Evolutionary conservation across 2,329 filamentous ascomycete genomes (phyloP), one percentile per base, ranked within the genome.

Genomic region (Colletotrichum sp.): DNA sequence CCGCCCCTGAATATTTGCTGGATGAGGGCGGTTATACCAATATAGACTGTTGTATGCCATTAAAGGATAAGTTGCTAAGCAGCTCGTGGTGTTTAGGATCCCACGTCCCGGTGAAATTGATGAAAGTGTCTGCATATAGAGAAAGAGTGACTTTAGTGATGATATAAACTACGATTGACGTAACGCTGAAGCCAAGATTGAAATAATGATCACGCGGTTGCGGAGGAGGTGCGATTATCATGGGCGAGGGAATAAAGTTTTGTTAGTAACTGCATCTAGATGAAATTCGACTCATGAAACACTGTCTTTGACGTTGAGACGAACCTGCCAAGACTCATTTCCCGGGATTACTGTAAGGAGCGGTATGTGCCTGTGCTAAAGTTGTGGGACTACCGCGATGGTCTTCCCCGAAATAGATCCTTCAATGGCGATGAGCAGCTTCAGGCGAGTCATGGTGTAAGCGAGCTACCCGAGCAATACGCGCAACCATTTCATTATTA

Each of bases 401-500:
- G 10, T 21, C n/a, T 13, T 48, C 5, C 43, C n/a, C 10, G 43
- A 21, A 21, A 48, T 48, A 48, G 43, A 48, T 48, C 10, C 6
- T 21, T 21, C 18, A 48, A 48, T 21, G 43, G 18, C 43, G n/a
- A 21, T 48, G 43, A 21, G 13, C 5, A 48, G n/a, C n/a, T 21
- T 7, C 43, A 48, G 10, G 43, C 43, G n/a, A 48, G n/a, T 48
- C 43, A 48, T 48, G 43, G 4, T 48, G 43, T 21, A 21, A 48
- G 43, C 43, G n/a, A 48, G 2, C n/a, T 48, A 21, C 1, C n/a
- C 43, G 43, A 48, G n/a, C 5, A 48, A 21, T 7, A 12, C 43
- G 43, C n/a, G 43, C 10, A 21, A 3, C 43, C 0, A 48, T 0
- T 4, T 48, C 38, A 1, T 48, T 21, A 3, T 48, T n/a, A 12